Conservation (phyloP, 2,329 filamentous ascomycete species). For the Paraphoma chrysanthemicola region DNA sequence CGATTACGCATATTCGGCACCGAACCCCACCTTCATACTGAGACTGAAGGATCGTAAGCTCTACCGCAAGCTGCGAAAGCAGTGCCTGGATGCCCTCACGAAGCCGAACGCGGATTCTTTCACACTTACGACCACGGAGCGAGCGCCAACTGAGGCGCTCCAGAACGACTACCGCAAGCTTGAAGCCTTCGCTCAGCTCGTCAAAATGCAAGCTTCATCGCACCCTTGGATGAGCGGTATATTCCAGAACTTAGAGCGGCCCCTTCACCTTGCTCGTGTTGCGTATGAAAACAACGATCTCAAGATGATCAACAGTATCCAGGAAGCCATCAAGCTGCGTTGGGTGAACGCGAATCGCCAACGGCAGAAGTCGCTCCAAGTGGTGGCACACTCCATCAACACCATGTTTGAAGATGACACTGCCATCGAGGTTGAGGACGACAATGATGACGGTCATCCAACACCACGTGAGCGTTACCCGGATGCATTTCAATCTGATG, state of each 20-base stretch:
- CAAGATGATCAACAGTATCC: background rate
- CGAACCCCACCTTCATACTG: too few species aligned
- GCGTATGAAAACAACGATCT: constrained; percentile 10
- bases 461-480: background rate
- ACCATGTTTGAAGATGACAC: constrained; percentile 5
- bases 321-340: constrained; percentile 6
- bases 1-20: background rate
- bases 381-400: constrained; percentile 2
- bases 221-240: constrained; percentile 1
- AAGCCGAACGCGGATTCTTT: background rate
- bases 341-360: constrained; percentile 10
- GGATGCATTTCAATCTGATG: constrained; percentile 8
- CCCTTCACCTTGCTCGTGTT: constrained; percentile 15
- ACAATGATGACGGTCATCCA: background rate
- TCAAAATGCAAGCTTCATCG: constrained; percentile 1
- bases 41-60: background rate
- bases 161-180: background rate
- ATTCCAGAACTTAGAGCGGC: constrained; percentile 9
- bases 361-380: constrained; percentile 1
- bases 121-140: background rate
- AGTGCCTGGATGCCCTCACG: background rate
- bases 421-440: background rate
- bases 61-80: background rate
- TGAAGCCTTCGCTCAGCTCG: constrained; percentile 4
- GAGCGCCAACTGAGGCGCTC: background rate